phyloP scores from a whole-genome alignment of 495 filamentous ascomycete genomes.

The Neurospora hispaniola region DNA sequence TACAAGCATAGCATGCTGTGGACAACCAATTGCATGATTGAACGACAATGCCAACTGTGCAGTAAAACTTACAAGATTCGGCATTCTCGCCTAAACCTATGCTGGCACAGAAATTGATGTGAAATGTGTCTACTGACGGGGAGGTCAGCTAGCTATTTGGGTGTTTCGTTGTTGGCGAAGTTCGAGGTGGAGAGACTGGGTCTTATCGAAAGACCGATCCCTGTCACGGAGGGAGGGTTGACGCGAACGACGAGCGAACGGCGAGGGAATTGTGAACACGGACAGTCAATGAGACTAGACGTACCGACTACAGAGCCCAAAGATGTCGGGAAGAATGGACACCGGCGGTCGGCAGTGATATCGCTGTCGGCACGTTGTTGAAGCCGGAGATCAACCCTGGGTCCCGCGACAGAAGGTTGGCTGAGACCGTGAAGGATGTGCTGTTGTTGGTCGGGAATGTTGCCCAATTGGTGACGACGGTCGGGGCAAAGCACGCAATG shows the following conservation, averaged over 20 bases:
- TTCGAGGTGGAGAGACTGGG: neutral
- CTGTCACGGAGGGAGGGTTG: neutral
- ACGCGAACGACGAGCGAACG: neutral
- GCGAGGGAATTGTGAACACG: neutral
- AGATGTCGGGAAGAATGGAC: neutral
- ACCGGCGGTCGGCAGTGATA: neutral
- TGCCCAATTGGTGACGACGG: neutral
- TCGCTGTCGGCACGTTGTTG: neutral
- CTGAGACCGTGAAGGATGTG: neutral
- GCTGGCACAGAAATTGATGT: constrained; percentile 18
- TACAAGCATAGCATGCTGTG: neutral
- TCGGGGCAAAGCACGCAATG: neutral
- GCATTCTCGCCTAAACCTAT: neutral
- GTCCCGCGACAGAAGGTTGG: neutral
- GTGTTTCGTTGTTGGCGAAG: neutral
- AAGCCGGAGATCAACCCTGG: neutral
- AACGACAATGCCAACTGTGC: neutral
- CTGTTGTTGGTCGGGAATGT: neutral
- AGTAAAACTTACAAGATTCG: neutral
- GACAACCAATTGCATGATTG: neutral
- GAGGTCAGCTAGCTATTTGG: neutral
- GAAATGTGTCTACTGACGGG: neutral
- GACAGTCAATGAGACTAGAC: neutral
- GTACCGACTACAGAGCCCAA: neutral
- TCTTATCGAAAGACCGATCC: neutral